A percentile compares a stretch with the other conserved stretches of the same genome.
These are phyloP conservation scores for Fusarium burgessii DNA, from an alignment of 2,329 filamentous ascomycete genomes.

Conservation along the genomic window DNA sequence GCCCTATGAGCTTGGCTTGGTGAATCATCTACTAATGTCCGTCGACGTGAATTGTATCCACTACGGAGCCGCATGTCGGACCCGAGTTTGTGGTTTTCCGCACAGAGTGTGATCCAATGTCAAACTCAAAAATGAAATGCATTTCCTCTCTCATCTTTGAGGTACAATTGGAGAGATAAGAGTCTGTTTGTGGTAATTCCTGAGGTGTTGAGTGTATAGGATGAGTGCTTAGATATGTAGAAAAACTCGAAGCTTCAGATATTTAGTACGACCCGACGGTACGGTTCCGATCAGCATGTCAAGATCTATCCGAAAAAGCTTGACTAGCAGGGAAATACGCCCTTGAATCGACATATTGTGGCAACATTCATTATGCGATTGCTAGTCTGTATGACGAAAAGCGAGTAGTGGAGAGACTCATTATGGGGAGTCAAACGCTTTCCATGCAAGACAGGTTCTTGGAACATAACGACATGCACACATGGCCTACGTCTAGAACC, in stretches of 20 bases:
- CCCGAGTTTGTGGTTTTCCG: neutral
- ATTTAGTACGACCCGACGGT: neutral
- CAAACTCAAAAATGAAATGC: neutral
- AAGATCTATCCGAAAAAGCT: neutral
- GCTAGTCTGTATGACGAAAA: neutral
- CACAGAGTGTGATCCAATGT: neutral
- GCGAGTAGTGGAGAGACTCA: neutral
- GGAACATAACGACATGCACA: neutral
- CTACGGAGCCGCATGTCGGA: conserved; percentile 28
- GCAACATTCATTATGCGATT: neutral
- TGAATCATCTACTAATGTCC: neutral
- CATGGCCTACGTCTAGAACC: neutral
- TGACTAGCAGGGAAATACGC: neutral
- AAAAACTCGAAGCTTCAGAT: neutral
- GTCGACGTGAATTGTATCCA: conserved; percentile 1
- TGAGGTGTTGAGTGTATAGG: fast-evolving
- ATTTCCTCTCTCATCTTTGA: neutral
- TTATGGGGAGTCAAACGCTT: neutral
- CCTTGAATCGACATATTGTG: neutral
- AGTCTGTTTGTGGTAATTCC: too few species aligned
- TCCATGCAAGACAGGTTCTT: neutral
- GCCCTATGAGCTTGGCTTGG: neutral
- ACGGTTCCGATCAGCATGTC: neutral
- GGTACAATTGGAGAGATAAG: too few species aligned
- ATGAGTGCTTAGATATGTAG: fast-evolving